phyloP scores from a whole-genome alignment of 495 filamentous ascomycete genomes.

The Sphaerosporella brunnea region DNA sequence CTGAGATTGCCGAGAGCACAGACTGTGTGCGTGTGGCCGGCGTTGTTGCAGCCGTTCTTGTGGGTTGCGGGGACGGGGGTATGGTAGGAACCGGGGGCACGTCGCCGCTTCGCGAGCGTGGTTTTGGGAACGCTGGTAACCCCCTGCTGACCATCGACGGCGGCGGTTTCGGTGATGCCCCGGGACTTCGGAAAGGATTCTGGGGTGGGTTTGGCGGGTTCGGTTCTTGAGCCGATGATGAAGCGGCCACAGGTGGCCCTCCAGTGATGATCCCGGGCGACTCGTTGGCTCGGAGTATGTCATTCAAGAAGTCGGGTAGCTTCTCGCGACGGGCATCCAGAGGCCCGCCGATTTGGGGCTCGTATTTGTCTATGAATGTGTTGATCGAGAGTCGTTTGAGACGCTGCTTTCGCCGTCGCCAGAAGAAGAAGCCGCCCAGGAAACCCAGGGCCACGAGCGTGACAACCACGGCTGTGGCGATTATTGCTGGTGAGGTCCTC shows the following conservation, averaged over 20 bases:
- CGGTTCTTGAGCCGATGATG: not conserved
- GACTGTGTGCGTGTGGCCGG: not conserved
- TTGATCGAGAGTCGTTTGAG: not conserved
- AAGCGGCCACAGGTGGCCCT: not conserved
- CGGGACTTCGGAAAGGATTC: not conserved
- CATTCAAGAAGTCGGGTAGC: conserved; percentile 2
- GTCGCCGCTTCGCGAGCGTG: too few species aligned
- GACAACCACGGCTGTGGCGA: not conserved
- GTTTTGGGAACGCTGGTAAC: not conserved
- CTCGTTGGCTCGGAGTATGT: too few species aligned
- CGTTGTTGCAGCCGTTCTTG: not conserved
- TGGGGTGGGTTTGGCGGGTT: not conserved
- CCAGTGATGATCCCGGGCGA: too few species aligned
- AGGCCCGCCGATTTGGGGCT: not conserved
- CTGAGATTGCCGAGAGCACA: not conserved
- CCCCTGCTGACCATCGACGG: not conserved
- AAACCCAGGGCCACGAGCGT: not conserved
- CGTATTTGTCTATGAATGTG: conserved; percentile 2
- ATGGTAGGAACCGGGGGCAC: too few species aligned
- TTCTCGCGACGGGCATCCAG: conserved; percentile 3
- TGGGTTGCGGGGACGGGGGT: not conserved
- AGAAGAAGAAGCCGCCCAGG: not conserved
- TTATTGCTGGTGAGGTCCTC: not conserved
- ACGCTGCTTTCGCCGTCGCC: not conserved
- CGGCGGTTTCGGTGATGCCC: not conserved